Conservation (phyloP, 2,329 filamentous ascomycete species). For the Aspergillus phoenicis region DNA sequence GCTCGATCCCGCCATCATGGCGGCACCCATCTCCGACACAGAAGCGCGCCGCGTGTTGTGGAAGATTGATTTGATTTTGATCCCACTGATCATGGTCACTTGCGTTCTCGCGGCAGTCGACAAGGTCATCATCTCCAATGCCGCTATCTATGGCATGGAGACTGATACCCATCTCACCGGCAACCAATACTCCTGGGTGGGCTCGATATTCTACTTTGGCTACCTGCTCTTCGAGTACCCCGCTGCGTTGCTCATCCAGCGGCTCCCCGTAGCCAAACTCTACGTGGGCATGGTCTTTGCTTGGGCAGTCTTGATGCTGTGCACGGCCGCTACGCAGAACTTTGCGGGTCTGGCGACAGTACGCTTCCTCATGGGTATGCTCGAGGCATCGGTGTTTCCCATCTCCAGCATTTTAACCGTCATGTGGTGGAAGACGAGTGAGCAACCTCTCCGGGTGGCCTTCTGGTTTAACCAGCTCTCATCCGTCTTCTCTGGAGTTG, state of each 20-base stretch:
- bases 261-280: slow-evolving; percentile 4
- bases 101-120: slow-evolving; percentile 7
- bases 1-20: background rate
- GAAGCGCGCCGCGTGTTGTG: slow-evolving; percentile 9
- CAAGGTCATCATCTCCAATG: slow-evolving; percentile 10
- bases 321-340: slow-evolving; percentile 10
- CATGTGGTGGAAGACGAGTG: slow-evolving; percentile 5
- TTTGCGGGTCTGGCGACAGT: background rate
- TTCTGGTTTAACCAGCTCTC: slow-evolving; percentile 1
- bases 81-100: slow-evolving; percentile 7
- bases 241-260: background rate
- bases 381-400: background rate
- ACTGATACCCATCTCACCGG: slow-evolving; percentile 5
- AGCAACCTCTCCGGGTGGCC: slow-evolving; percentile 10
- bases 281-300: slow-evolving; percentile 1
- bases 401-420: slow-evolving; percentile 3
- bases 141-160: slow-evolving; percentile 6
- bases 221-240: slow-evolving; percentile 6
- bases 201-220: slow-evolving; percentile 9
- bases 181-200: slow-evolving; percentile 10
- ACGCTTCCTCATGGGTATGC: slow-evolving; percentile 12
- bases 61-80: slow-evolving; percentile 11
- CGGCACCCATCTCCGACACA: background rate
- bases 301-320: background rate
- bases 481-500: slow-evolving; percentile 9